Percentiles rank a stretch among this genome's conserved stretches.
phyloP scores from a whole-genome alignment of 177 flowering plant species.

The Vitis hybrid region DNA sequence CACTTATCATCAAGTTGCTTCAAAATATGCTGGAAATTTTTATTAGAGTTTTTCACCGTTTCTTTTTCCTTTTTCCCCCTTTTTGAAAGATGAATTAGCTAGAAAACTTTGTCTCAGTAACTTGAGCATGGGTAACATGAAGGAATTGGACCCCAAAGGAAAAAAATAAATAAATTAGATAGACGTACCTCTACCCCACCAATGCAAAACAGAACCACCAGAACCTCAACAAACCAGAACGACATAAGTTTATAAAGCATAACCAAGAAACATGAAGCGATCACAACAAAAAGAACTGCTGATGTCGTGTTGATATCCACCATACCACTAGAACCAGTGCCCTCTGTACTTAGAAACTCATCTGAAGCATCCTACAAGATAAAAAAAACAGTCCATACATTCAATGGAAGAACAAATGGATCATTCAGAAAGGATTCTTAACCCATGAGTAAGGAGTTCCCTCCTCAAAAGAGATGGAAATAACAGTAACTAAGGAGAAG shows the following conservation, averaged over 20 bases:
- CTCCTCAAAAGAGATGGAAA: neutral
- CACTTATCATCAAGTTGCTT: no score
- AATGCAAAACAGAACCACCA: constrained; percentile 89
- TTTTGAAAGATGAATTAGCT: no score
- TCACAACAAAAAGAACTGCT: constrained; percentile 72
- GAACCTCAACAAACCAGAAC: constrained; percentile 69
- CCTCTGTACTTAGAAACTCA: constrained; percentile 37
- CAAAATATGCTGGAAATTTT: no score
- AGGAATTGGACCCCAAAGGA: neutral
- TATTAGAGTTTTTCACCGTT: no score
- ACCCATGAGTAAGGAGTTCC: no score
- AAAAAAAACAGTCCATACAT: constrained; percentile 4
- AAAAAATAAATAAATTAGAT: neutral
- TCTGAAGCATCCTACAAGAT: constrained; percentile 67
- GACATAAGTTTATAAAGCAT: constrained; percentile 87
- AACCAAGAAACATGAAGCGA: constrained; percentile 87
- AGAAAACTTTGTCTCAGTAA: neutral
- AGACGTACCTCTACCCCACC: constrained; percentile 86
- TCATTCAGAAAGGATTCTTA: neutral
- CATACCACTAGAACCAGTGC: constrained; percentile 42
- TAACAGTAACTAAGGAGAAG: neutral
- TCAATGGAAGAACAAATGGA: neutral
- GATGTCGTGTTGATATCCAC: constrained; percentile 72
- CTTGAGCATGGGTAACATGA: neutral
- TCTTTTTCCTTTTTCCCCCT: no score